Evolutionary conservation across 2,329 filamentous ascomycete genomes (phyloP), one percentile per base, ranked within the genome.

Genomic region (Didymella pomorum): DNA sequence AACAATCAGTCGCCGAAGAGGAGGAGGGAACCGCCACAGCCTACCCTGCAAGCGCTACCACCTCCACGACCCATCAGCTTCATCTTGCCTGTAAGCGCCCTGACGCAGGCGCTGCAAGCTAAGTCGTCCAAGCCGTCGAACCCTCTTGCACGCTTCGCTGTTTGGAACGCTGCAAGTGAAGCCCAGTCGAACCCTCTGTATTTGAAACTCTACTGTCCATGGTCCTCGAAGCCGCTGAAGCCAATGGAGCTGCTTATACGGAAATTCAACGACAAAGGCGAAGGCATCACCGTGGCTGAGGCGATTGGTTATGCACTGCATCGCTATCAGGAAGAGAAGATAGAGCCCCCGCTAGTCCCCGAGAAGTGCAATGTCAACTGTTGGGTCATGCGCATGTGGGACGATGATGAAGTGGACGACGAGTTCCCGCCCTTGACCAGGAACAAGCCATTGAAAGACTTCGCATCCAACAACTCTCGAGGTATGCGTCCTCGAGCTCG

Each of bases 361-460:
- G 85, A 88, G 49, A 91, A 92, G 70, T 81, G 87, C 51, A 92
- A 91, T 66, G 88, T 93, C 66, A 94, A 94, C 70, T 87, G 87
- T 80, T 95, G 90, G 89, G 91, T 88, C 23, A 79, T 96, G 55
- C 85, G 91, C 39, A 93, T 96, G 87, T 90, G 93, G 9, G 87
- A 95, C 71, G 90, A 91, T 55, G 92, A 90, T 47, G 91, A 95
- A 70, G 88, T 94, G 1, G 91, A 96, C 66, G 90, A 92, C 64
- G 92, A 95, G 70, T 95, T 95, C 64, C 90, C 91, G 29, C 88
- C 91, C 0, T 81, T 95, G 39, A 89, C 90, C 57, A 84, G 91
- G 33, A 91, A 86, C 21, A 90, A 89, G 68, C 84, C 88, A 2
- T 82, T 95, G n/a, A 86, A 85, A 6, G 87, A 91, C 20, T 95